These are phyloP conservation scores for Actinomortierella wolfii DNA, from an alignment of 371 early-diverging fungal genomes.

Conservation along the genomic window DNA sequence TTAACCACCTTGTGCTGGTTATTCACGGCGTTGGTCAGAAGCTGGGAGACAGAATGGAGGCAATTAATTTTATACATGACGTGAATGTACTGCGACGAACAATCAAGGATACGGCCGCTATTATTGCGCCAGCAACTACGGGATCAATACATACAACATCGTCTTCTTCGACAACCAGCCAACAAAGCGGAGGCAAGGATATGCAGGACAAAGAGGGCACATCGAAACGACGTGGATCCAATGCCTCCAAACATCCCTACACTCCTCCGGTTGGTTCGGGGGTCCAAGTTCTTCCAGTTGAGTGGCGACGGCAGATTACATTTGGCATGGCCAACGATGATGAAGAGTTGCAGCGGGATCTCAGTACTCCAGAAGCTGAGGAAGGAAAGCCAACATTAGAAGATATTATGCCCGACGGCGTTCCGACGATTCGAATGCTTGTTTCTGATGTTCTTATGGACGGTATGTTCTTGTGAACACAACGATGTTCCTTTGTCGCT, in stretches of 20 bases:
- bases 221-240: conserved; percentile 25
- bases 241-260: conserved; percentile 17
- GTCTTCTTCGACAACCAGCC: conserved; percentile 34
- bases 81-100: conserved; percentile 73
- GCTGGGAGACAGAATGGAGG: conserved; percentile 74
- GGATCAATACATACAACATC: conserved; percentile 3
- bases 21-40: conserved; percentile 88
- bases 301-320: conserved; percentile 79
- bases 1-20: conserved; percentile 79
- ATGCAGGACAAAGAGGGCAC: conserved; percentile 19
- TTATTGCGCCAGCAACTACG: conserved; percentile 27
- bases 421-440: conserved; percentile 79
- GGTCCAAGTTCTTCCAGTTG: conserved; percentile 81
- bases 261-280: conserved; percentile 48
- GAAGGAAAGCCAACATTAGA: conserved; percentile 71
- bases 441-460: conserved; percentile 85
- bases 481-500: too few species aligned
- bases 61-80: conserved; percentile 77
- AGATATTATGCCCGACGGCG: conserved; percentile 80
- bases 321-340: conserved; percentile 70
- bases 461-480: conserved; percentile 51
- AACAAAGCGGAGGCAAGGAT: neutral
- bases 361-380: conserved; percentile 58
- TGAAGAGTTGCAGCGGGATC: conserved; percentile 56
- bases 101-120: conserved; percentile 57